A percentile compares a stretch with the other conserved stretches of the same genome.
Conservation (phyloP, 2,329 filamentous ascomycete genomes). For the Aspergillus felis region DNA sequence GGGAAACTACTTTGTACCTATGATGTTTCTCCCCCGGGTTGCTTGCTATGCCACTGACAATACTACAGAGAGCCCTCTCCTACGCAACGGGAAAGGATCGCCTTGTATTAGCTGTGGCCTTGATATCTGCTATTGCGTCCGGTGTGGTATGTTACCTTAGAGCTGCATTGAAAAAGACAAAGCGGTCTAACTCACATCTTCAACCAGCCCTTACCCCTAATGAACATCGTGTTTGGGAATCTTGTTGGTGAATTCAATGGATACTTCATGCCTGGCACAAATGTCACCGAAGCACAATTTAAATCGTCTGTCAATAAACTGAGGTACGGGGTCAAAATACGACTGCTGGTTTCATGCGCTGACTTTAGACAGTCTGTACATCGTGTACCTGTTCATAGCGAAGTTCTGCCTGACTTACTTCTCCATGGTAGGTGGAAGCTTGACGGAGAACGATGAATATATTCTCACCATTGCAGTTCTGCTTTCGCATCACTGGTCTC, state of each 20-base stretch:
- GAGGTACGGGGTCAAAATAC: conserved; percentile 1
- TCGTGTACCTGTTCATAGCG: conserved; percentile 56
- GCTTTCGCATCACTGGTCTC: conserved; percentile 49
- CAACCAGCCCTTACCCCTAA: conserved; percentile 42
- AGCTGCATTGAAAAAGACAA: not conserved
- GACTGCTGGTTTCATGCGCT: not conserved
- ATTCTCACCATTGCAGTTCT: conserved; percentile 18
- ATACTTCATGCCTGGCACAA: conserved; percentile 47
- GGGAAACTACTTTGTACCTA: not conserved
- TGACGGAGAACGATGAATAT: not conserved
- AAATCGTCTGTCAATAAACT: conserved; percentile 46
- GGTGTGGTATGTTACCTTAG: conserved; percentile 21
- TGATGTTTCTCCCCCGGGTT: not conserved
- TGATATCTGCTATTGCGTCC: conserved; percentile 20
- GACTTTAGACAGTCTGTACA: conserved; percentile 44
- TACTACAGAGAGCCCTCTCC: not conserved
- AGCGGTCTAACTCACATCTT: not conserved
- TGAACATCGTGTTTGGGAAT: conserved; percentile 57
- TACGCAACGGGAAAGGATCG: not conserved
- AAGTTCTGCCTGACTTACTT: conserved; percentile 54
- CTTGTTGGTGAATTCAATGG: conserved; percentile 54
- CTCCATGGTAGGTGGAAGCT: conserved; percentile 35
- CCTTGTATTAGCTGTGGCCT: not conserved
- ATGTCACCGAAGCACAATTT: conserved; percentile 46
- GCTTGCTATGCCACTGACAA: not conserved